Conservation (phyloP, 192 early-diverging fungal species). For the Coemansia pectinata region DNA sequence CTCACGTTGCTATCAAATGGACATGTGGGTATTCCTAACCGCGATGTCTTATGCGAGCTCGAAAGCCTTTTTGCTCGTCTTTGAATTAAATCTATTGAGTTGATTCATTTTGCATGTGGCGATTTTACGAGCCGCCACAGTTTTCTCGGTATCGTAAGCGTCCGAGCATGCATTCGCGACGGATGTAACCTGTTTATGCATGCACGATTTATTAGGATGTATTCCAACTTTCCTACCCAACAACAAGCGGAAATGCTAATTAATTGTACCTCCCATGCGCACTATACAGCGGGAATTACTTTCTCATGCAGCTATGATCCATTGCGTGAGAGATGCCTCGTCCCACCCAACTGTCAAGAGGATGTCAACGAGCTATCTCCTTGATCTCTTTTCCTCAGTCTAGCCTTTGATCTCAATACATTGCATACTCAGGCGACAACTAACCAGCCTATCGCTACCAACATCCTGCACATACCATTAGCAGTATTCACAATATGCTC, state of each 20-base stretch:
- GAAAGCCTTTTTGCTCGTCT: background rate
- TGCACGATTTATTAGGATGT: conserved; percentile 1
- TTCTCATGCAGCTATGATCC: background rate
- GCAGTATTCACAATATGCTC: background rate
- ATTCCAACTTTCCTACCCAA: no score
- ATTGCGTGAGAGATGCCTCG: background rate
- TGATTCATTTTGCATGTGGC: background rate
- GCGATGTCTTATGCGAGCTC: background rate
- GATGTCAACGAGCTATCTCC: background rate
- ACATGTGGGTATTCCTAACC: background rate
- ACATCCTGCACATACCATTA: background rate
- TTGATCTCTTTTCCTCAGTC: background rate
- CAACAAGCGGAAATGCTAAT: background rate
- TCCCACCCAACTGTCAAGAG: background rate
- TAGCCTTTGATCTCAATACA: background rate
- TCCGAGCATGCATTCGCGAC: background rate
- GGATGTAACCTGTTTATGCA: background rate
- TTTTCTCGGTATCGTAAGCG: background rate
- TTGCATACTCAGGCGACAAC: background rate
- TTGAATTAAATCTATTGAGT: background rate
- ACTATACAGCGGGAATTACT: background rate
- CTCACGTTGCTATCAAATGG: background rate
- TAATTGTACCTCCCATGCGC: background rate
- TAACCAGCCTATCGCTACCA: background rate
- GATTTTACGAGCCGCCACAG: background rate